A percentile compares a stretch with the other conserved stretches of the same genome.
These are phyloP conservation scores for Sugiyamaella paludigena DNA, from an alignment of 1,139 yeast genomes.

Conservation along the genomic window DNA sequence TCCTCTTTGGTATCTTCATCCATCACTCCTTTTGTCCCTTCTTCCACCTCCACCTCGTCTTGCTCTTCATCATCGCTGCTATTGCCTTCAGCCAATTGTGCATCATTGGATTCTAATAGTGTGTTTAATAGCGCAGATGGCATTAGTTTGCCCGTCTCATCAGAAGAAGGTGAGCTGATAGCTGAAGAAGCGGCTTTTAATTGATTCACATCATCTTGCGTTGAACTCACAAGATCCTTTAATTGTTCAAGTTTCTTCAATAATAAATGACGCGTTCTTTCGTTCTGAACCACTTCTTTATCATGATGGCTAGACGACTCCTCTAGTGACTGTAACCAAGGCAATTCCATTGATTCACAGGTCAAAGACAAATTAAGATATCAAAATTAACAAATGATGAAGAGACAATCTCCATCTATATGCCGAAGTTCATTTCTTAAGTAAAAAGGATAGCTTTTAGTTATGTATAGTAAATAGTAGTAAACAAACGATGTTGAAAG, in stretches of 20 bases:
- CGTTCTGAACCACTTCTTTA: background rate
- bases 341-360: background rate
- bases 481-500: too few relatives aligned
- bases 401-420: too few relatives aligned
- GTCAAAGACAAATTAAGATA: too few relatives aligned
- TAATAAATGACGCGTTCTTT: background rate
- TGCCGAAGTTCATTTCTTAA: too few relatives aligned
- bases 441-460: too few relatives aligned
- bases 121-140: background rate
- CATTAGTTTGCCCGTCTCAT: too few relatives aligned
- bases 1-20: background rate
- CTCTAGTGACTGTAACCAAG: conserved; percentile 2
- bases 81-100: background rate
- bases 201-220: conserved; percentile 7
- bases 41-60: background rate
- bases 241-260: conserved; percentile 6
- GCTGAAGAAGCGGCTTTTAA: background rate
- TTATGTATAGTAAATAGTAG: too few relatives aligned
- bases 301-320: conserved; percentile 2
- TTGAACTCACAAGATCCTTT: conserved; percentile 3
- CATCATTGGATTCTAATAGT: conserved; percentile 4
- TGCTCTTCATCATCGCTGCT: background rate
- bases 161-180: background rate
- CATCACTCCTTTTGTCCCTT: too few relatives aligned
- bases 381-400: too few relatives aligned